Conservation (phyloP, 1,284 basidiomycete species). For the Megacollybia platyphylla region DNA sequence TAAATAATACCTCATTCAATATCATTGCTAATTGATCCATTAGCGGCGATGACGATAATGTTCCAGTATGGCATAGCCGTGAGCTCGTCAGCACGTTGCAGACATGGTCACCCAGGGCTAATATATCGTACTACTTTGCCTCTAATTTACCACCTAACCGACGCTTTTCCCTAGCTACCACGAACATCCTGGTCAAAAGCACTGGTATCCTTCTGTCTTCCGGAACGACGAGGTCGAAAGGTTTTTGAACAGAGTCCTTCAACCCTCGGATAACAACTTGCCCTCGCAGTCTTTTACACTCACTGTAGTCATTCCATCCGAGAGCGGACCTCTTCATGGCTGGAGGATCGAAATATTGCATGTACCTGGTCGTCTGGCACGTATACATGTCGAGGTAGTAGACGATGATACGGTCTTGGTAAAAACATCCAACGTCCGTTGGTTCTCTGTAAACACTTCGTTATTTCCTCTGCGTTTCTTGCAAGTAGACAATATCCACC, state of each 20-base stretch:
- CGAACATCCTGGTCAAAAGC: constrained; percentile 51
- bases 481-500: constrained; percentile 8
- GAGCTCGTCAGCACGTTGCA: constrained; percentile 45
- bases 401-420: constrained; percentile 6
- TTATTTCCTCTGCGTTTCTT: constrained; percentile 7
- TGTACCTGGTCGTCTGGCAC: constrained; percentile 37
- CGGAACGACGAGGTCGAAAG: constrained; percentile 36
- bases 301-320: constrained; percentile 50
- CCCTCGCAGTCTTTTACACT: constrained; percentile 37
- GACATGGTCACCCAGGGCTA: constrained; percentile 37
- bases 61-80: constrained; percentile 71
- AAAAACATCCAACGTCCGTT: constrained; percentile 13
- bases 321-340: constrained; percentile 54
- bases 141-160: background rate
- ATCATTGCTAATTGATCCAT: background rate
- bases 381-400: constrained; percentile 7
- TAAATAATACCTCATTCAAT: constrained; percentile 15
- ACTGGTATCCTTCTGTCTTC: constrained; percentile 62
- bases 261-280: constrained; percentile 8
- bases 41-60: constrained; percentile 66
- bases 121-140: constrained; percentile 32
- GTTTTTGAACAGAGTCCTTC: constrained; percentile 32
- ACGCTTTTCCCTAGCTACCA: constrained; percentile 26
- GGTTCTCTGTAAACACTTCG: constrained; percentile 11
- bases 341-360: constrained; percentile 43